phyloP scores from a whole-genome alignment of 192 early-diverging fungal species.

The Ambispora gerdemannii region DNA sequence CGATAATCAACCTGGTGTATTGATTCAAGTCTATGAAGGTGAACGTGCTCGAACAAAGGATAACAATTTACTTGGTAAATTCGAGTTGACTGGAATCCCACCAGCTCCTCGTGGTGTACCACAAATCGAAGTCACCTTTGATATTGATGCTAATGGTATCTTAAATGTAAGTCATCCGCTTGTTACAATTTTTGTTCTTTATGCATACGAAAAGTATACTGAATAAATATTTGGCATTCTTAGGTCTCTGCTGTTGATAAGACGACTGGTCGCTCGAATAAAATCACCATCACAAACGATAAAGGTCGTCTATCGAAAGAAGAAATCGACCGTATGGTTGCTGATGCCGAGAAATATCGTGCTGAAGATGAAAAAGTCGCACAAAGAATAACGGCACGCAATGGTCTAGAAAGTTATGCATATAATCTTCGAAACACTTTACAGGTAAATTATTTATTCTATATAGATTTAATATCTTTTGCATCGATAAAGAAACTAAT shows the following conservation, averaged over 20 bases:
- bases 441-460: constrained; percentile 8
- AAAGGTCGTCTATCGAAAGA: constrained; percentile 98
- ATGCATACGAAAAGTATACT: constrained; percentile 58
- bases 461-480: too few relatives aligned
- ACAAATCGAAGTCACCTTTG: constrained; percentile 96
- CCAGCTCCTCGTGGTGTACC: constrained; percentile 96
- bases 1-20: constrained; percentile 98
- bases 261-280: constrained; percentile 90
- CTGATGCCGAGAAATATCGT: constrained; percentile 62
- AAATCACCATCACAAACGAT: constrained; percentile 99
- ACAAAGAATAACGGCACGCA: constrained; percentile 85
- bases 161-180: constrained; percentile 67
- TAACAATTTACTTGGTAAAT: constrained; percentile 98
- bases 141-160: constrained; percentile 97
- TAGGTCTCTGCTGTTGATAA: constrained; percentile 76
- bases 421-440: constrained; percentile 97
- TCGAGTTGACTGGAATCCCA: constrained; percentile 95
- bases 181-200: constrained; percentile 40
- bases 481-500: too few relatives aligned
- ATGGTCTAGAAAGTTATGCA: constrained; percentile 94
- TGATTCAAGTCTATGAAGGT: constrained; percentile 97
- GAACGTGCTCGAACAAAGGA: constrained; percentile 96
- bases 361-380: constrained; percentile 95
- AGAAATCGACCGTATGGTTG: constrained; percentile 95
- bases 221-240: constrained; percentile 32